These are phyloP conservation scores for Conticribra weissflogii DNA, from an alignment of 108 stramenopile species.

Conservation along the genomic window DNA sequence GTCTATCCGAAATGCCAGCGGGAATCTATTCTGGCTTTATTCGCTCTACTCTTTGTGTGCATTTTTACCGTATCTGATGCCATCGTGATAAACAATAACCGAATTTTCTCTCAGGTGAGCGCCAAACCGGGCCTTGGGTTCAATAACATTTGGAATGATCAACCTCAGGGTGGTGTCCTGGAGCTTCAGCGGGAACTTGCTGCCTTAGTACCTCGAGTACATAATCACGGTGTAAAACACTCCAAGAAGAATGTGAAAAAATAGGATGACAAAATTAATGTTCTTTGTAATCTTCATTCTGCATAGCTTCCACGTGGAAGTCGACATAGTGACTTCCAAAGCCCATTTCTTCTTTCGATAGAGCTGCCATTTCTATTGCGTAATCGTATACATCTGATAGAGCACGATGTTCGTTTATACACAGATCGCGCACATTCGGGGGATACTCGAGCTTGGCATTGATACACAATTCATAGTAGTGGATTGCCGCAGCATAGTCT, in stretches of 20 bases:
- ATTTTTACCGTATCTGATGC: too few species aligned
- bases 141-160: slow-evolving; percentile 51
- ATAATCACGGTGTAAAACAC: too few species aligned
- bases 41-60: too few species aligned
- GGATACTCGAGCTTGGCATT: background rate
- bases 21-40: too few species aligned
- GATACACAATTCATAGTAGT: slow-evolving; percentile 11
- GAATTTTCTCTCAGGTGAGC: too few species aligned
- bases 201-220: slow-evolving; percentile 29
- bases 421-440: background rate
- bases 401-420: background rate
- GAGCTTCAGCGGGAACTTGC: slow-evolving; percentile 82
- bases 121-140: slow-evolving; percentile 62
- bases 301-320: too few species aligned
- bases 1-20: too few species aligned
- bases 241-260: background rate
- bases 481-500: slow-evolving; percentile 9
- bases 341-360: background rate
- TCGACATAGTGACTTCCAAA: too few species aligned
- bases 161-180: slow-evolving; percentile 65
- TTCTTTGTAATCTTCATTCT: too few species aligned
- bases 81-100: too few species aligned
- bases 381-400: background rate
- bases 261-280: too few species aligned
- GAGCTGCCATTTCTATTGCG: background rate